Percentiles rank a stretch among this genome's conserved stretches.
Evolutionary conservation across 106 monocot genomes (phyloP).

Genomic region (Iris macrosiphon): DNA sequence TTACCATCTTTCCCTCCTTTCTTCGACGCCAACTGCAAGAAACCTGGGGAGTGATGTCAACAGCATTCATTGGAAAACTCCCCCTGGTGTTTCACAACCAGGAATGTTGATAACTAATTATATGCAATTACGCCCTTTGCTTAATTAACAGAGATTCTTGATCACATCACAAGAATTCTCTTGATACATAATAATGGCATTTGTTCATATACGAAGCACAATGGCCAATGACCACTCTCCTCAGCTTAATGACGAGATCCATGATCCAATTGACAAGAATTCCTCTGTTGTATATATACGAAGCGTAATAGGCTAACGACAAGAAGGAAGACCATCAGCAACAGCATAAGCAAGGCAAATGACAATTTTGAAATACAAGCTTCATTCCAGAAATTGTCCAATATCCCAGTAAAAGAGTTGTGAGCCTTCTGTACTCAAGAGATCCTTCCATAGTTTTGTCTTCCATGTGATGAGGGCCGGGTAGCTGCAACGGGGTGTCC

Average conservation of each 20-base stretch:
- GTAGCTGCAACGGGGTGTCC: constrained; percentile 45
- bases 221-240: too few species aligned
- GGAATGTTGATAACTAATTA: constrained; percentile 3
- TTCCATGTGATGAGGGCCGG: constrained; percentile 35
- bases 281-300: background rate
- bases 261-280: background rate
- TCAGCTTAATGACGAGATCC: too few species aligned
- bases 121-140: background rate
- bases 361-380: constrained; percentile 19
- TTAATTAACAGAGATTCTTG: constrained; percentile 1
- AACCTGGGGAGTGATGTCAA: background rate
- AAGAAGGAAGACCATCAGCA: constrained; percentile 5
- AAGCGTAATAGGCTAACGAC: background rate
- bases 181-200: constrained; percentile 13
- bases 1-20: background rate
- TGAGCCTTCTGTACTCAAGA: constrained; percentile 8
- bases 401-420: background rate
- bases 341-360: constrained; percentile 27
- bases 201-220: constrained; percentile 1
- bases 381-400: constrained; percentile 12
- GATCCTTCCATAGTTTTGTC: constrained; percentile 65
- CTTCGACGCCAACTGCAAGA: background rate
- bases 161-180: constrained; percentile 1
- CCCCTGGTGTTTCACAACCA: background rate
- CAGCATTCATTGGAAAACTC: background rate